Percentiles rank a stretch among this genome's conserved stretches.
These are phyloP conservation scores for Cercis canadensis DNA, from an alignment of 306 rosid genomes.

Conservation along the genomic window DNA sequence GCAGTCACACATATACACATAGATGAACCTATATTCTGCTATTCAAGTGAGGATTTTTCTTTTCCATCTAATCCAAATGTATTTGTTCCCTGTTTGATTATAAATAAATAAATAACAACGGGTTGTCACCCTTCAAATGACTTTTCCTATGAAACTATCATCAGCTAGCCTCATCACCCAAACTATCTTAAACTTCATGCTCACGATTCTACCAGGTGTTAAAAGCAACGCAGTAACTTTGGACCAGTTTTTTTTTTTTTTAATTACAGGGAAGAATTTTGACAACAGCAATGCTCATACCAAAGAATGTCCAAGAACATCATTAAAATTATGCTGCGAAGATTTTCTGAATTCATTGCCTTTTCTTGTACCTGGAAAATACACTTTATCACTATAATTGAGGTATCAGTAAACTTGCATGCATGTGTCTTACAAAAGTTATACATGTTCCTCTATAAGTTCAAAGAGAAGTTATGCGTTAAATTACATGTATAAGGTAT, in stretches of 20 bases:
- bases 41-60: not conserved
- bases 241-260: too few species aligned
- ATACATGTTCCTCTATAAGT: constrained; percentile 28
- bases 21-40: not conserved
- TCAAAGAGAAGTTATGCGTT: constrained; percentile 20
- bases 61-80: not conserved
- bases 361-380: not conserved
- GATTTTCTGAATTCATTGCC: not conserved
- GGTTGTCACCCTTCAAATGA: not conserved
- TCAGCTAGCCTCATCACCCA: too few species aligned
- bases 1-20: not conserved
- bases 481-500: constrained; percentile 11
- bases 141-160: not conserved
- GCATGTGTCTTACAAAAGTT: not conserved
- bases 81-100: not conserved
- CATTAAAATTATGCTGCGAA: too few species aligned
- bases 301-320: too few species aligned
- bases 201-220: too few species aligned
- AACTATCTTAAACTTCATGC: too few species aligned
- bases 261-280: not conserved
- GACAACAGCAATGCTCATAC: too few species aligned
- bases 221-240: too few species aligned
- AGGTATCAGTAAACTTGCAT: constrained; percentile 18
- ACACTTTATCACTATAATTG: constrained; percentile 1
- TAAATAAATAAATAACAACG: too few species aligned